Percentiles rank a stretch among this genome's conserved stretches.
Conservation (phyloP, 495 filamentous ascomycete species). For the Lasiosphaeris hirsuta region DNA sequence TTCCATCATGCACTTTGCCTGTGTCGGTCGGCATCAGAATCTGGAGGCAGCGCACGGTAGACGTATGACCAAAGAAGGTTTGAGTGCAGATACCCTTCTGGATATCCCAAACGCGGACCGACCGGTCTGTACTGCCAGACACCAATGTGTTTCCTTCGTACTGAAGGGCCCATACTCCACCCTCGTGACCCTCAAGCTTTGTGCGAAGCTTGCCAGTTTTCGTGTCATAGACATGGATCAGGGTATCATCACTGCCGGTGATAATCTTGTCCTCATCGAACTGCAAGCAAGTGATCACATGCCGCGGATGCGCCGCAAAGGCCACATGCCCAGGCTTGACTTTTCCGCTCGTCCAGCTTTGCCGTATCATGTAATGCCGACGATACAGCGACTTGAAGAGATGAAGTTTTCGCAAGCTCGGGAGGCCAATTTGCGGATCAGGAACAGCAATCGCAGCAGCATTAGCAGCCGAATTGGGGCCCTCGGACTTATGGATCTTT, state of each 20-base stretch:
- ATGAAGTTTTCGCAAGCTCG: constrained; percentile 75
- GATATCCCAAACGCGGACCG: constrained; percentile 97
- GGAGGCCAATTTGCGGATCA: constrained; percentile 74
- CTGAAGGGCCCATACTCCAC: constrained; percentile 96
- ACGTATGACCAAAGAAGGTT: constrained; percentile 95
- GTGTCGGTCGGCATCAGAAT: constrained; percentile 85
- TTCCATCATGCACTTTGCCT: constrained; percentile 68
- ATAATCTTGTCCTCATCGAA: constrained; percentile 98
- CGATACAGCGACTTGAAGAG: constrained; percentile 96
- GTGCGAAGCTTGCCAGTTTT: constrained; percentile 83
- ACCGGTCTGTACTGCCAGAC: constrained; percentile 93
- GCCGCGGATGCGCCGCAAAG: constrained; percentile 89
- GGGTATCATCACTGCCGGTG: constrained; percentile 94
- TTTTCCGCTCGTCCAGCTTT: constrained; percentile 83
- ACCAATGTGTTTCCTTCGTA: constrained; percentile 94
- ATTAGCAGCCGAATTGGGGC: constrained; percentile 80
- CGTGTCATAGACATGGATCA: constrained; percentile 98
- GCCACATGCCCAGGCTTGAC: constrained; percentile 91
- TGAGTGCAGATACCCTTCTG: constrained; percentile 85
- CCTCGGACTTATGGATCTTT: constrained; percentile 58
- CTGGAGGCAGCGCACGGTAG: constrained; percentile 92
- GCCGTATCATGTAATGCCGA: constrained; percentile 81
- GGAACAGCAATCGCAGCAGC: constrained; percentile 78
- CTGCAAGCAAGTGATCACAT: constrained; percentile 96
- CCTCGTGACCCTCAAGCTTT: constrained; percentile 88